Evolutionary conservation across 257 asterid genomes (phyloP), one percentile per base, ranked within the genome.

Genomic region (Lycium ferocissimum): DNA sequence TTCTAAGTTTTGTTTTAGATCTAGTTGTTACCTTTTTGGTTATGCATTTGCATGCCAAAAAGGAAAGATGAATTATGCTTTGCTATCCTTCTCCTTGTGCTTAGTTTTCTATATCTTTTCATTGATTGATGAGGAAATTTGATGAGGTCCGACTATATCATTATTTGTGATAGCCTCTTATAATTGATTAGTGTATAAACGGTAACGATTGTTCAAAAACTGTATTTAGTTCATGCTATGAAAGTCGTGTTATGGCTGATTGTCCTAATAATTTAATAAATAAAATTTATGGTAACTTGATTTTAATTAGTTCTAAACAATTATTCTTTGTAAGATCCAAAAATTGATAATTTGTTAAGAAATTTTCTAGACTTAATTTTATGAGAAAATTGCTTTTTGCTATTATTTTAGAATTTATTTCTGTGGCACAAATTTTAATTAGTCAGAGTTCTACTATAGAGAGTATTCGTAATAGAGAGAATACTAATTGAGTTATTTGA

Each of bases 41-140:
- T 17, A 18, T 43, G 79, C 56, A 71, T 71, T 71, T 71, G 35
- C 49, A 18, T 71, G 51, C 12, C 79, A 4, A 18, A 70, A 40
- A 40, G 56, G 56, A 40, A 71, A 17, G 2, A 17, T 3, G 43
- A 40, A 40, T 3, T 40, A 51, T 9, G 56, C 56, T 51, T 51
- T 51, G 56, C 8, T 51, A 51, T 51, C 10, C 56, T 51, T 10
- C 56, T 51, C 8, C 12, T 51, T 51, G 10, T 51, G 12, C 56
- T 7, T 51, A 51, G 56, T 7, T 7, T 51, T 51, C 3, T 51
- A 7, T 40, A 9, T 40, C 4, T 38, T 49, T 49, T 0, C n/a
- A 20, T 75, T 73, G 40, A 47, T 47, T 73, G 61, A 20, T 73
- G 81, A 47, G 57, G 37, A 47, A 47, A 73, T n/a, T 73, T 73